These are phyloP conservation scores for Silybum marianum DNA, from an alignment of 129 eudicot species.

Conservation along the genomic window DNA sequence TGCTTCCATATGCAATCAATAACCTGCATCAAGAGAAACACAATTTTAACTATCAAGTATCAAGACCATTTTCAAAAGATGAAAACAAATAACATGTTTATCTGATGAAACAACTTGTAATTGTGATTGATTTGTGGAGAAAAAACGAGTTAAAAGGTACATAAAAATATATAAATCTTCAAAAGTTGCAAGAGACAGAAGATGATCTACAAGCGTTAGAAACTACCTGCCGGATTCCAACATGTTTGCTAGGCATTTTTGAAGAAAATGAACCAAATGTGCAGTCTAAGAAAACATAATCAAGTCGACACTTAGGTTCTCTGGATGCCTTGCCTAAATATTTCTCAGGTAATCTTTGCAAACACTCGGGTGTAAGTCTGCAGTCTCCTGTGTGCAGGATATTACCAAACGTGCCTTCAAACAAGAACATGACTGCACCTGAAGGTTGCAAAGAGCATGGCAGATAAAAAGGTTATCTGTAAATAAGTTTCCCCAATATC, in stretches of 20 bases:
- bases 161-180: neutral
- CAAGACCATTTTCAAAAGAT: neutral
- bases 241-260: conserved; percentile 71
- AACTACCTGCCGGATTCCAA: conserved; percentile 72
- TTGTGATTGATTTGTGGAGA: neutral
- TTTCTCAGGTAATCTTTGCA: conserved; percentile 72
- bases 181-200: neutral
- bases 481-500: neutral
- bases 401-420: conserved; percentile 88
- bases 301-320: conserved; percentile 62
- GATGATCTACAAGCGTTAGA: conserved; percentile 6
- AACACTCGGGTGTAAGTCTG: conserved; percentile 78
- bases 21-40: conserved; percentile 45
- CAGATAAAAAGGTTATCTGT: conserved; percentile 18
- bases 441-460: conserved; percentile 36
- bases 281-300: conserved; percentile 87
- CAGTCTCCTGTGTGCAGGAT: conserved; percentile 93
- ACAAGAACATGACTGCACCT: conserved; percentile 88
- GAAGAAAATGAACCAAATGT: conserved; percentile 65
- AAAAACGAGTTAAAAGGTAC: neutral
- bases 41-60: neutral
- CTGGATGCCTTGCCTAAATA: conserved; percentile 59
- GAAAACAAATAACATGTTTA: neutral
- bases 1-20: conserved; percentile 90
- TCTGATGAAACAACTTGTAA: neutral